A percentile compares a stretch with the other conserved stretches of the same genome.
Evolutionary conservation across 2,329 filamentous ascomycete species (phyloP).

Genomic region (Alternaria sp.): DNA sequence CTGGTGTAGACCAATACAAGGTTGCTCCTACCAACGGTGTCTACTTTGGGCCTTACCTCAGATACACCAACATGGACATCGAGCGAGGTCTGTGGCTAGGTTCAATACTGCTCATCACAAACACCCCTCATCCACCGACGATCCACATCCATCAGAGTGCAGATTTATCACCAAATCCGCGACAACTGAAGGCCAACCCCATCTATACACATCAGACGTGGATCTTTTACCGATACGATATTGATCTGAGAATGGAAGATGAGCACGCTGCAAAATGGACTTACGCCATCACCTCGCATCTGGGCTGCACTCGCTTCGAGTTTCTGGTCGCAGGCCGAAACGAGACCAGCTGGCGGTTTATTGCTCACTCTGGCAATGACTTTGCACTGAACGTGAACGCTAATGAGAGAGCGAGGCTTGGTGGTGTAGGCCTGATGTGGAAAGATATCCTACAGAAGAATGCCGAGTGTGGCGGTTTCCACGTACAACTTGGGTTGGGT

Average conservation of each 20-base stretch:
- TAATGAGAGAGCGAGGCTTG: conserved; percentile 82
- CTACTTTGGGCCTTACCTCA: conserved; percentile 94
- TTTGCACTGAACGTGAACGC: conserved; percentile 88
- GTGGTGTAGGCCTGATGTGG: conserved; percentile 96
- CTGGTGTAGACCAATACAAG: conserved; percentile 93
- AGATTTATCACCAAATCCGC: conserved; percentile 90
- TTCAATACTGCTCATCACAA: conserved; percentile 91
- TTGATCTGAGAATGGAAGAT: conserved; percentile 90
- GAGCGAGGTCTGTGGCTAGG: conserved; percentile 90
- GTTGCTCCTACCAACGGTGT: conserved; percentile 93
- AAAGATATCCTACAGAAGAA: conserved; percentile 98
- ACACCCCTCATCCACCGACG: conserved; percentile 88
- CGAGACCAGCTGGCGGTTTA: conserved; percentile 93
- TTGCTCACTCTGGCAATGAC: conserved; percentile 95
- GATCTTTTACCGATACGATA: conserved; percentile 94
- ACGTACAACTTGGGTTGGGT: conserved; percentile 88
- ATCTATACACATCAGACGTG: conserved; percentile 92
- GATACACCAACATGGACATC: conserved; percentile 97
- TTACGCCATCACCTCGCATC: conserved; percentile 94
- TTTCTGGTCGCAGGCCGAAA: conserved; percentile 90
- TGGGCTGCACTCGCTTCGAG: conserved; percentile 97
- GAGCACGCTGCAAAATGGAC: conserved; percentile 83
- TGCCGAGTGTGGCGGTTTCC: conserved; percentile 92
- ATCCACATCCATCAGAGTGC: conserved; percentile 92
- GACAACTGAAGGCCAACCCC: conserved; percentile 79